These are phyloP conservation scores for Torulaspora quercuum DNA, from an alignment of 805 yeast genomes.

Conservation along the genomic window DNA sequence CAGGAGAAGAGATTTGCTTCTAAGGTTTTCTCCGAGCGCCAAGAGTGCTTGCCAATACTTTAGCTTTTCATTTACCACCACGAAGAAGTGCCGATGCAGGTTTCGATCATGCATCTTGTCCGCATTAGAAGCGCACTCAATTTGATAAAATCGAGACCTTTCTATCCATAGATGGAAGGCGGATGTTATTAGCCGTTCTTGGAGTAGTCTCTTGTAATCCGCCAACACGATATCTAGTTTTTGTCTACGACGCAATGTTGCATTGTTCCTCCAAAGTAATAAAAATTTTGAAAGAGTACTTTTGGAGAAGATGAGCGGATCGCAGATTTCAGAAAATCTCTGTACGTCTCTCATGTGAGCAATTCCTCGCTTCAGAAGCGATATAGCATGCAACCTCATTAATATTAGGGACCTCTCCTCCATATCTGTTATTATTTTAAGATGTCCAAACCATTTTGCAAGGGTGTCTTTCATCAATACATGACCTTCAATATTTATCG, in stretches of 20 bases:
- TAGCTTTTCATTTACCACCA: background rate
- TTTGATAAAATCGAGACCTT: slow-evolving; percentile 8
- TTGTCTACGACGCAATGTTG: background rate
- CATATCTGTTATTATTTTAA: slow-evolving; percentile 8
- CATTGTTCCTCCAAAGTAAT: slow-evolving; percentile 6
- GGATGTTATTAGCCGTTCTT: background rate
- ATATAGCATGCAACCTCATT: slow-evolving; percentile 14
- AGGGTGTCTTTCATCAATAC: slow-evolving; percentile 1
- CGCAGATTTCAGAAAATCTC: slow-evolving; percentile 7
- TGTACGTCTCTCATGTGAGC: slow-evolving; percentile 11
- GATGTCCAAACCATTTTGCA: slow-evolving; percentile 7
- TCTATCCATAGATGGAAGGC: slow-evolving; percentile 15
- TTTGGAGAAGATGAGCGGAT: slow-evolving; percentile 7
- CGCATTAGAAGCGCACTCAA: slow-evolving; percentile 15
- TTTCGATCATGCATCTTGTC: slow-evolving; percentile 8
- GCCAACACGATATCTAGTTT: slow-evolving; percentile 13
- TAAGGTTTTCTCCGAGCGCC: slow-evolving; percentile 22
- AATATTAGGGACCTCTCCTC: slow-evolving; percentile 14
- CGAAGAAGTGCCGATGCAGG: slow-evolving; percentile 2
- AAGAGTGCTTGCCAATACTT: background rate
- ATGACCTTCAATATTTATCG: slow-evolving; percentile 2
- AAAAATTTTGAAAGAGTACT: slow-evolving; percentile 6
- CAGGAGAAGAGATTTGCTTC: slow-evolving; percentile 24
- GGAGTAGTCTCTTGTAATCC: slow-evolving; percentile 8
- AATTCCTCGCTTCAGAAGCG: slow-evolving; percentile 13